phyloP scores from a whole-genome alignment of 2,329 filamentous ascomycete genomes.

The Colletotrichum graminicola region DNA sequence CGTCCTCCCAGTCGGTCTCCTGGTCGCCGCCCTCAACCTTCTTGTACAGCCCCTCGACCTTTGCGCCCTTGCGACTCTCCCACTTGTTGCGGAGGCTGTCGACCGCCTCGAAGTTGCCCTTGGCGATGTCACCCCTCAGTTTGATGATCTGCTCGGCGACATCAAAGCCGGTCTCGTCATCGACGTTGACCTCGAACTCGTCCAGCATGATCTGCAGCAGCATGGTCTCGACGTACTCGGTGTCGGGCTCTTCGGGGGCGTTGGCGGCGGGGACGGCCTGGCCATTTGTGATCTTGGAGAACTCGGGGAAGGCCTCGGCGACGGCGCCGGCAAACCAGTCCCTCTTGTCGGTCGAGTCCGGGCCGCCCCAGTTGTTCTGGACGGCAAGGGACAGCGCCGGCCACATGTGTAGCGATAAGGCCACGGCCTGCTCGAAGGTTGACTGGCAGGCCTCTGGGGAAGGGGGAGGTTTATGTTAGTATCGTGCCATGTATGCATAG shows the following conservation, averaged over 20 bases:
- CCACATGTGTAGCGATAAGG: slow-evolving; percentile 89
- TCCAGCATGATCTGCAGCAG: slow-evolving; percentile 93
- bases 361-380: slow-evolving; percentile 88
- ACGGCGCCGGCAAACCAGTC: slow-evolving; percentile 96
- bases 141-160: slow-evolving; percentile 80
- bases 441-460: slow-evolving; percentile 54
- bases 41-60: slow-evolving; percentile 66
- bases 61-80: slow-evolving; percentile 71
- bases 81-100: slow-evolving; percentile 73
- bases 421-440: slow-evolving; percentile 88
- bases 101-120: slow-evolving; percentile 75
- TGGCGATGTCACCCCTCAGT: slow-evolving; percentile 72
- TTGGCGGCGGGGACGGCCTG: slow-evolving; percentile 47
- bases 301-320: slow-evolving; percentile 81
- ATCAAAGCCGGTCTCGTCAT: slow-evolving; percentile 85
- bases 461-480: background rate
- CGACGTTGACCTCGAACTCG: slow-evolving; percentile 93
- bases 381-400: slow-evolving; percentile 88
- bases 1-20: slow-evolving; percentile 73
- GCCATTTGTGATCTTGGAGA: slow-evolving; percentile 58
- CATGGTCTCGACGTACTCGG: slow-evolving; percentile 84
- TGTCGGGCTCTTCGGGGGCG: slow-evolving; percentile 69
- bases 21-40: slow-evolving; percentile 67
- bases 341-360: slow-evolving; percentile 85
- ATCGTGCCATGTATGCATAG: background rate